Evolutionary conservation across 106 monocot genomes (phyloP), one percentile per base, ranked within the genome.

Genomic region (Acanthochlamys bracteata): DNA sequence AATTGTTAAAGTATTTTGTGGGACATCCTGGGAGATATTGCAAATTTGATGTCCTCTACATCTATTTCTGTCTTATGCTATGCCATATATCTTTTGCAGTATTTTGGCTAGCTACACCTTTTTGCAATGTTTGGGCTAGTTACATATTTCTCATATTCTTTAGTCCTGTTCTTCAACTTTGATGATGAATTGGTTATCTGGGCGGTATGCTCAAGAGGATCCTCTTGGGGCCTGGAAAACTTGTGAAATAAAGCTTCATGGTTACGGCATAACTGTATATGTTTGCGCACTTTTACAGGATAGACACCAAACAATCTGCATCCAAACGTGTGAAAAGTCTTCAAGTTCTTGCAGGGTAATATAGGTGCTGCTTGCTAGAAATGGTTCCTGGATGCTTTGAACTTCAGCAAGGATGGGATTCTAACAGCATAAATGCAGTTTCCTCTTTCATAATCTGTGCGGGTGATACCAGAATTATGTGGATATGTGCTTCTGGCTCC

Each of bases 351-450:
- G 49, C 67, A 71, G 67, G 75, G 55, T 77, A 77, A 71, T 69
- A 55, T 66, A 69, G 62, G 70, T 69, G 69, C 68, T 42, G 56
- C 57, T 55, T 69, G 70, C 68, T 65, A 70, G 89, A 79, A 82
- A 99, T 99, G 98, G 98, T 92, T 77, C 92, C 84, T 56, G 88
- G 92, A 72, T 92, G 91, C 67, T 99, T 89, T 88, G 85, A n/a
- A 72, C 74, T 71, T 19, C 92, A 91, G 66, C 92, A 99, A 85
- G 86, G 85, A 92, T 99, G 92, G 98, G 98, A 99, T 75, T 70
- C 76, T 79, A 88, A 99, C 88, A 99, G 98, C 86, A 92, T 99
- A 99, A 99, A 83, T 99, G 98, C 79, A 85, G 98, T 70, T 89
- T 84, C 66, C 80, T 73, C 72, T 86, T 92, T 86, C 78, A 63